Base-by-base conservation (phyloP, 139 green algal species). In the Mesostigma viride region DNA sequence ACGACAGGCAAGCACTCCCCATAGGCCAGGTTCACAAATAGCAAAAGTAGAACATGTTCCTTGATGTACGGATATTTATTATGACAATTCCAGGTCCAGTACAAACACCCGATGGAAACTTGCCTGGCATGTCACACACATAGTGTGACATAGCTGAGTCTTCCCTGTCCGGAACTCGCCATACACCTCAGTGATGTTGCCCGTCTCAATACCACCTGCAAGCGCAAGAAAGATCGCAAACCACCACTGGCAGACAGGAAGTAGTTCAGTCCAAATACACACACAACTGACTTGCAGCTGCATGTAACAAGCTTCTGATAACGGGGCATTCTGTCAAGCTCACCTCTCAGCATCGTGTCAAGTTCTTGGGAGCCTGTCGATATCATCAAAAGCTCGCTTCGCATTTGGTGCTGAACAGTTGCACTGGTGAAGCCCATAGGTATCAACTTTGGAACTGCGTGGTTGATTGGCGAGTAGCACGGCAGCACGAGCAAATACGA, bases 131-230 rank as follows among this genome's bases (percentile, higher is more conserved):
- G 89, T 96, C 0, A 99, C 91, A 64, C 87, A 95, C 1, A 99
- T 81, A 1, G 92, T 98, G 72, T 99, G 94, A 69, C 89, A 96
- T 24, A 99, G 72, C 77, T 99, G 94, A 6, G 94, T 99, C 72
- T 99, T 99, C 31, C 94, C 94, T 28, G 76, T 82, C 31, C 94
- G 77, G 73, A 85, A 96, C 82, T 97, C 91, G 3, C 94, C 94
- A 69, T 97, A 99, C 22, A 99, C 81, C 69, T 99, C 94, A 2
- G 94, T 99, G 35, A 99, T 95, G 2, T 86, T 93, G 0, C 94
- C 94, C 2, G 90, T 95, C 84, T 99, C 94, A 33, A 99, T 82
- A 4, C 94, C 94, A 31, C 93, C 89, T 91, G 77, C 20, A 64
- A 34, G 22, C 8, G 3, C 14, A 24, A 24, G 8, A 24, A 62